Evolutionary conservation across 805 yeast genomes (phyloP).

Genomic region (Metschnikowia henanensis): DNA sequence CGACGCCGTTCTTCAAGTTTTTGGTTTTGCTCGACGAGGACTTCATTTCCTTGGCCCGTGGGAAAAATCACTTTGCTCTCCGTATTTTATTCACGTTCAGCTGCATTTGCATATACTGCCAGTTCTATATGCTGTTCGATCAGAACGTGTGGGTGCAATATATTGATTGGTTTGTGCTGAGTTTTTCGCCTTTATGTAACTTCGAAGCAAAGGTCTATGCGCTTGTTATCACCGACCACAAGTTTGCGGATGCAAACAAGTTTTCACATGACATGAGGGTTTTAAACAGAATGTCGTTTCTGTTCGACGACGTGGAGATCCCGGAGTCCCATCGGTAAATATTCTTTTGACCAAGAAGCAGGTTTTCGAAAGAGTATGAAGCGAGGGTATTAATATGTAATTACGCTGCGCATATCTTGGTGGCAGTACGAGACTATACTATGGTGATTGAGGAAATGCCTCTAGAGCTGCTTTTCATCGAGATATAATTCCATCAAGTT

Average conservation of each 20-base stretch:
- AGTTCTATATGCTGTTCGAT: conserved; percentile 23
- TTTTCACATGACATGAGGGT: conserved; percentile 4
- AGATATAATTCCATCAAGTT: no score
- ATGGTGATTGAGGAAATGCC: no score
- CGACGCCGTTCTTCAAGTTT: conserved; percentile 34
- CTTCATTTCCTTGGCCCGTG: conserved; percentile 21
- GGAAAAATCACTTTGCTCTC: conserved; percentile 25
- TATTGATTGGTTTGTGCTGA: conserved; percentile 19
- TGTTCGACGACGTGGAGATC: conserved; percentile 1
- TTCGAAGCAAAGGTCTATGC: conserved; percentile 11
- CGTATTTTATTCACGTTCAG: conserved; percentile 25
- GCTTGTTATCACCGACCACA: conserved; percentile 4
- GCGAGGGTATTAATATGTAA: no score
- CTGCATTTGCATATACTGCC: conserved; percentile 19
- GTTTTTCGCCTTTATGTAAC: conserved; percentile 1
- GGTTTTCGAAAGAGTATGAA: no score
- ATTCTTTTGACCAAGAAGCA: no score
- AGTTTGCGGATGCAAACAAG: conserved; percentile 1
- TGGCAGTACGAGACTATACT: no score
- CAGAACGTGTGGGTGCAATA: conserved; percentile 32
- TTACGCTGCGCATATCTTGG: no score
- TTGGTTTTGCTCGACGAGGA: conserved; percentile 18
- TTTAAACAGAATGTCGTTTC: conserved; percentile 4
- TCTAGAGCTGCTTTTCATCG: no score
- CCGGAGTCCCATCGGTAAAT: no score